Evolutionary conservation across 441 rosid genomes (phyloP).

Genomic region (Erodium moschatum): DNA sequence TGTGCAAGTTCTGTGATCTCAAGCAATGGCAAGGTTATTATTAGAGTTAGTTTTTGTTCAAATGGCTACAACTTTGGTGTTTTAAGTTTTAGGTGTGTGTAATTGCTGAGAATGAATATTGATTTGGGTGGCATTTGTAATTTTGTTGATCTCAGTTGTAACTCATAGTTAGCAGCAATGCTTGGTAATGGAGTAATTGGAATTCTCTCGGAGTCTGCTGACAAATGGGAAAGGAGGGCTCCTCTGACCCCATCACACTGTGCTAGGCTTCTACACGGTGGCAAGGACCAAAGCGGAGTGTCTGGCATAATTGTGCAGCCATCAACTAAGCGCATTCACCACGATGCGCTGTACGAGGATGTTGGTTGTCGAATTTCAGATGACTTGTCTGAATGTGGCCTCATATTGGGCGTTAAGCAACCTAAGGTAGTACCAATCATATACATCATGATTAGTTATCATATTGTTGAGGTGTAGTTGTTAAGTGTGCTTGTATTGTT

Average conservation of each 20-base stretch:
- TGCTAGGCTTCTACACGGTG: conserved; percentile 67
- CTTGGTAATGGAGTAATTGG: conserved; percentile 90
- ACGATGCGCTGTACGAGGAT: conserved; percentile 47
- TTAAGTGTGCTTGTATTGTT: not conserved
- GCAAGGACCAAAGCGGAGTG: conserved; percentile 36
- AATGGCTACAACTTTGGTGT: not conserved
- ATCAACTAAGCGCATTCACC: conserved; percentile 60
- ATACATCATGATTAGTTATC: not conserved
- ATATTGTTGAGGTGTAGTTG: not conserved
- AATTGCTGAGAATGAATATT: not conserved
- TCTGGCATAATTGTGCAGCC: conserved; percentile 57
- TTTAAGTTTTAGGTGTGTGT: not conserved
- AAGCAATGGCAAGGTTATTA: too few species aligned
- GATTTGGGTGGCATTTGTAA: conserved; percentile 1
- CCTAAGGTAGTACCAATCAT: conserved; percentile 48
- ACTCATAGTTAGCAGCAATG: conserved; percentile 22
- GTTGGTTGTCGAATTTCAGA: conserved; percentile 60
- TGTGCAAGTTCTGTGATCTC: too few species aligned
- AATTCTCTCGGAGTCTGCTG: conserved; percentile 61
- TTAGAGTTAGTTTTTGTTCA: not conserved
- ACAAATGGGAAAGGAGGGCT: conserved; percentile 87
- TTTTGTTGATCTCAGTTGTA: conserved; percentile 4
- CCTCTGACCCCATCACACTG: conserved; percentile 87
- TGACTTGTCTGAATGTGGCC: conserved; percentile 62
- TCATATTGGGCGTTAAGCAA: conserved; percentile 64